phyloP scores from a whole-genome alignment of 2,329 filamentous ascomycete genomes.

The Thyridium curvatum region DNA sequence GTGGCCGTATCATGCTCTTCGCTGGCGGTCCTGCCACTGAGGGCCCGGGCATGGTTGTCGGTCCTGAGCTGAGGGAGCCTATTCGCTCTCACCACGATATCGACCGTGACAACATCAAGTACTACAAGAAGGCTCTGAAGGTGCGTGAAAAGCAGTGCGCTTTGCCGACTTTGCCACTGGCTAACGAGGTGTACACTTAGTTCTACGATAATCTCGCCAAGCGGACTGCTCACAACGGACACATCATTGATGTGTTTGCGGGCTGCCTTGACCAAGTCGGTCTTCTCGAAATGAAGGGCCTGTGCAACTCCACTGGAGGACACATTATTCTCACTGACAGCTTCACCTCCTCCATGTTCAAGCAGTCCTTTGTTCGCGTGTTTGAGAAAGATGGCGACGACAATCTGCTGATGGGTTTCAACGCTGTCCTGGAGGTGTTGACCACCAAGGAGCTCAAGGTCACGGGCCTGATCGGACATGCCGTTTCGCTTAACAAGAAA shows the following conservation, averaged over 20 bases:
- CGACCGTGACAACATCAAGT: constrained; percentile 97
- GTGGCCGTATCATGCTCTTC: constrained; percentile 95
- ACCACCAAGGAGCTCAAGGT: constrained; percentile 99
- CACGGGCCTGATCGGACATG: constrained; percentile 93
- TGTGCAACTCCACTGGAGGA: constrained; percentile 92
- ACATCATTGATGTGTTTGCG: constrained; percentile 96
- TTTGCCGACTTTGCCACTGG: not conserved
- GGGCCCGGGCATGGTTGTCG: constrained; percentile 94
- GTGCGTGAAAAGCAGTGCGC: constrained; percentile 33
- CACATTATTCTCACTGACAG: constrained; percentile 98
- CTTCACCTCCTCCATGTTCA: constrained; percentile 99
- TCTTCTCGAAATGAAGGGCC: constrained; percentile 94
- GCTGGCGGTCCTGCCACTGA: constrained; percentile 92
- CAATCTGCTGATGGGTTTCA: constrained; percentile 96
- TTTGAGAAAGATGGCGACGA: constrained; percentile 97
- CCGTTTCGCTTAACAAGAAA: constrained; percentile 96
- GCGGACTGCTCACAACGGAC: constrained; percentile 89
- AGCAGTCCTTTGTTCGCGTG: constrained; percentile 93
- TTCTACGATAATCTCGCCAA: constrained; percentile 96
- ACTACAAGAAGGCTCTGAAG: constrained; percentile 98
- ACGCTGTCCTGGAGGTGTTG: constrained; percentile 88
- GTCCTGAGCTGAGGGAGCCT: constrained; percentile 88
- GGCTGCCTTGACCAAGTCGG: constrained; percentile 97
- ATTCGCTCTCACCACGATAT: constrained; percentile 99
- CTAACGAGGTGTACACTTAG: constrained; percentile 30